A percentile compares a stretch with the other conserved stretches of the same genome.
phyloP scores from a whole-genome alignment of 2,329 filamentous ascomycete species.

The Neopestalotiopsis rosae region DNA sequence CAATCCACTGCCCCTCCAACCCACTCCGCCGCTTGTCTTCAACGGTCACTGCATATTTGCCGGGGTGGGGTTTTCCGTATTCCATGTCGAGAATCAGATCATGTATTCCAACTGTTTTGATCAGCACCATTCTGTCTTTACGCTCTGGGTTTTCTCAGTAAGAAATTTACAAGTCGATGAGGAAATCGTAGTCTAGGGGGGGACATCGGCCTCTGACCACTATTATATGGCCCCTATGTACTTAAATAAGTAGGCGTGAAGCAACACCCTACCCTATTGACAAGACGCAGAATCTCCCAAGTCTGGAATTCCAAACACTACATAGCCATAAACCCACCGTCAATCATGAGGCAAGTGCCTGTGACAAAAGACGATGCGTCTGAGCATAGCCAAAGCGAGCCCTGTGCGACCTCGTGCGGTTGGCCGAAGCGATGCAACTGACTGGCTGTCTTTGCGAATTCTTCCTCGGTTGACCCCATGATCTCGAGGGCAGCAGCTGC shows the following conservation, averaged over 20 bases:
- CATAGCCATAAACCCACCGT: conserved; percentile 1
- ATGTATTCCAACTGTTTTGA: too few species aligned
- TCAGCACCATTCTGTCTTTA: too few species aligned
- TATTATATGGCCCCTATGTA: too few species aligned
- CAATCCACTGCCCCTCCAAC: neutral
- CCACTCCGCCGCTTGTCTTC: neutral
- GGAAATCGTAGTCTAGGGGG: too few species aligned
- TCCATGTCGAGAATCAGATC: too few species aligned
- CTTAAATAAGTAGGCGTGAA: too few species aligned
- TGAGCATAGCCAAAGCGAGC: conserved; percentile 38
- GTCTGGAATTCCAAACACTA: neutral
- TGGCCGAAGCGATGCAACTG: conserved; percentile 26
- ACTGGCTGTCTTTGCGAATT: conserved; percentile 24
- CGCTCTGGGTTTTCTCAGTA: too few species aligned
- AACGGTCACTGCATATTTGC: neutral
- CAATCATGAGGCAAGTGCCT: conserved; percentile 25
- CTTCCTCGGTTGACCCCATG: conserved; percentile 28
- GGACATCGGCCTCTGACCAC: too few species aligned
- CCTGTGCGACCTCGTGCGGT: conserved; percentile 38
- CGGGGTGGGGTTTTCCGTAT: too few species aligned
- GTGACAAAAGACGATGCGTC: conserved; percentile 38
- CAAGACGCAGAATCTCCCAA: neutral
- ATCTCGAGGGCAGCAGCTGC: conserved; percentile 22
- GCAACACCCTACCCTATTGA: too few species aligned
- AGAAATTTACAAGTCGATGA: too few species aligned